Conservation (phyloP, 2,329 filamentous ascomycete species). For the Colletotrichum sp. region DNA sequence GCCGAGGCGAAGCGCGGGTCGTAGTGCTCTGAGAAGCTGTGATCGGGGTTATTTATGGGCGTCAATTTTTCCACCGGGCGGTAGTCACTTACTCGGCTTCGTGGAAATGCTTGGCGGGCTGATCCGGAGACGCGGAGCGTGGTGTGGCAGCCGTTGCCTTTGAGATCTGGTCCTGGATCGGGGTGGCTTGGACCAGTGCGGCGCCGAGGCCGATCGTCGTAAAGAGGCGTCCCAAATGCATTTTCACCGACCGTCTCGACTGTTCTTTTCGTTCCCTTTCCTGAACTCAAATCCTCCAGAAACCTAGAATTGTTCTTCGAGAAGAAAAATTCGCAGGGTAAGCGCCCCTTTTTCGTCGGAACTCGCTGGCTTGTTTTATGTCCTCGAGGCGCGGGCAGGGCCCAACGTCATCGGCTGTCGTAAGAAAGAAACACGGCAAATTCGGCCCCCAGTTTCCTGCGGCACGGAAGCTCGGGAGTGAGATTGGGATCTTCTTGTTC, state of each 20-base stretch:
- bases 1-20: constrained; percentile 43
- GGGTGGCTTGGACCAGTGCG: constrained; percentile 1
- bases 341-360: neutral
- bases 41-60: neutral
- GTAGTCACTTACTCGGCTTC: neutral
- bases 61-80: neutral
- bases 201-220: neutral
- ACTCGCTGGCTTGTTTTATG: neutral
- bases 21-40: constrained; percentile 37
- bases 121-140: neutral
- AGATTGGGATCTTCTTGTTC: neutral
- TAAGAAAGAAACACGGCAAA: neutral
- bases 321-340: neutral
- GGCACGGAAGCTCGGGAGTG: neutral
- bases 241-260: neutral
- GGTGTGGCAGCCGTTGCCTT: neutral
- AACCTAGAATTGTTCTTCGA: neutral
- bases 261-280: neutral
- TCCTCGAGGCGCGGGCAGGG: neutral
- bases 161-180: neutral
- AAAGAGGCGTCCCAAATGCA: constrained; percentile 3
- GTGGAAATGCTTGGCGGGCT: constrained; percentile 2
- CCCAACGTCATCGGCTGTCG: constrained; percentile 9
- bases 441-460: neutral
- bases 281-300: neutral